Base-by-base conservation (phyloP, 352 stramenopile species). In the Phytophthora palmivora region DNA sequence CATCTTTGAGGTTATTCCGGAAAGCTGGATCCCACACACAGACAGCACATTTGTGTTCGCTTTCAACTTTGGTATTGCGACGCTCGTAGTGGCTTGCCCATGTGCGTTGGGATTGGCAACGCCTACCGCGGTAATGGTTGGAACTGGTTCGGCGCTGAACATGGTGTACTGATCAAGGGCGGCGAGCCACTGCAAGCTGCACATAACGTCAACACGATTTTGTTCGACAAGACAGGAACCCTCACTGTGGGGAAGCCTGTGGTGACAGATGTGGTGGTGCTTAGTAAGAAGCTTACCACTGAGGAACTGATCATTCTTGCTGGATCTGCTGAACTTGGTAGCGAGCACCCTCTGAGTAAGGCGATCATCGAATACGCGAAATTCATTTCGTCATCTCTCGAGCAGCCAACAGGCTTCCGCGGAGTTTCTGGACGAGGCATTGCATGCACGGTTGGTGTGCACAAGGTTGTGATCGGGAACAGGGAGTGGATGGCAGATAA, bases 181-280 rank as follows among this genome's bases (percentile, higher is more conserved):
- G 98, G 97, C 4, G 89, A 96, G 52, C 87, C 94, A 11, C 77
- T 98, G 8, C 91, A 98, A 54, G 78, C 84, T n/a, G 89, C 91
- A 10, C 87, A 97, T 63, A 95, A 94, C 51, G 84, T 99, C 37
- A 91, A 97, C 54, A 94, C 91, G 33, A 95, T 99, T 50, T 70
- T 99, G 19, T 99, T 99, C 71, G 98, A 99, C 80, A 99, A 99
- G 82, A 99, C 98, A 0, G 98, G 98, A 3, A 99, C 97, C n/a
- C 68, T 99, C 11, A 99, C 97, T 1, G 82, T 92, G 15, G 96
- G 96, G 7, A 83, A 94, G 41, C 96, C 96, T 6, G 77, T 85
- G 7, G 89, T 98, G 42, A 92, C 83, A 36, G 78, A 97, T 56
- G 82, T 97, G 32, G 76, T 96, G 14, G 79, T 96, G 22, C 70